Conservation (phyloP, 345 rosid species). For the Pistacia integerrima region DNA sequence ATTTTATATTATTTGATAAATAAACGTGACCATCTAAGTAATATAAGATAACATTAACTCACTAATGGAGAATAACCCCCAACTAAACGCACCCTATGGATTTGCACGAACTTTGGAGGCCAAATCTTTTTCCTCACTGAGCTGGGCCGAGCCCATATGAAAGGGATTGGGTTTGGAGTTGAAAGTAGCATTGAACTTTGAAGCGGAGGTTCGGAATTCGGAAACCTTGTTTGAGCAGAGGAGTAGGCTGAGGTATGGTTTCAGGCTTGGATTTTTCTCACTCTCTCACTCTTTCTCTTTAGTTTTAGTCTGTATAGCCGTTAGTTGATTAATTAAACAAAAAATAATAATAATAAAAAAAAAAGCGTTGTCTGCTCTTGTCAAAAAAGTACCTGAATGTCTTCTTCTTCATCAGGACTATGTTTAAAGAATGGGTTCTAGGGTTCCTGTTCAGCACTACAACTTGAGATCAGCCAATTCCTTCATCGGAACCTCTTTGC, state of each 20-base stretch:
- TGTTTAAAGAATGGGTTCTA: conserved; percentile 56
- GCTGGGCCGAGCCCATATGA: no score
- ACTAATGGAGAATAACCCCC: no score
- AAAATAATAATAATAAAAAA: neutral
- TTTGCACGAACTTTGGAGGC: no score
- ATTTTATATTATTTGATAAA: no score
- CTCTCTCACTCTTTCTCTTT: neutral
- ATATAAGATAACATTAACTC: no score
- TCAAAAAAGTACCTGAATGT: neutral
- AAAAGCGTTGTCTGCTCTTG: neutral
- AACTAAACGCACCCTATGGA: no score
- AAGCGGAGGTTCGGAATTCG: conserved; percentile 50
- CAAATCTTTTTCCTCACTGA: no score
- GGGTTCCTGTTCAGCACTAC: conserved; percentile 79
- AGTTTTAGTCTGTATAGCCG: conserved; percentile 36
- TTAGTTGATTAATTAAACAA: conserved; percentile 24
- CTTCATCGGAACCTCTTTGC: conserved; percentile 59
- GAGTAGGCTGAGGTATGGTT: conserved; percentile 48
- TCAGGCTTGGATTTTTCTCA: conserved; percentile 44
- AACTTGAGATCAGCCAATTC: conserved; percentile 65
- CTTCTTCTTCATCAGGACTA: conserved; percentile 1
- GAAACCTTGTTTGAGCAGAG: conserved; percentile 2
- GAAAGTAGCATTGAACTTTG: no score
- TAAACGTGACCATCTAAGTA: no score
- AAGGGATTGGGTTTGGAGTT: no score